A percentile compares a stretch with the other conserved stretches of the same genome.
Conservation (phyloP, 805 yeast species). For the Sugiyamaella valdiviana region DNA sequence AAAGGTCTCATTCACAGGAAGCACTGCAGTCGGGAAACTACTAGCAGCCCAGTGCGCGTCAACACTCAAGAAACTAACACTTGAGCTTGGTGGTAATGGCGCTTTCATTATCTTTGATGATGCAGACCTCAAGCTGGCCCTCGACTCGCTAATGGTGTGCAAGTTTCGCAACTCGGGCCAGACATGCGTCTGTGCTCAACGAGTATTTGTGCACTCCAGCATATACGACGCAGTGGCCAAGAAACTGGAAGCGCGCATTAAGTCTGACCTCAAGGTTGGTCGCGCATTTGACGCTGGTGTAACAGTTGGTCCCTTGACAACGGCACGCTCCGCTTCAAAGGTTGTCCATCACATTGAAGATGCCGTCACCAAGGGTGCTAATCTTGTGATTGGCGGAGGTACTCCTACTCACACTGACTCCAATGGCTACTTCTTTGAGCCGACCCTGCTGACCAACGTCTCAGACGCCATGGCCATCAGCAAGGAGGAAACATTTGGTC, state of each 20-base stretch:
- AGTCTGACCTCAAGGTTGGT: constrained; percentile 45
- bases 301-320: constrained; percentile 75
- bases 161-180: constrained; percentile 77
- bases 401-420: constrained; percentile 50
- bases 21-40: constrained; percentile 65
- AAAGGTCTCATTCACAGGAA: constrained; percentile 73
- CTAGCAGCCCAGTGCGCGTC: constrained; percentile 54
- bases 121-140: constrained; percentile 61
- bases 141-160: constrained; percentile 56
- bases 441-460: constrained; percentile 61
- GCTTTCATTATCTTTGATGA: constrained; percentile 72
- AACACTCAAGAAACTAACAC: constrained; percentile 61
- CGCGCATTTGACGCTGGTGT: constrained; percentile 51
- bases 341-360: constrained; percentile 59
- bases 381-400: constrained; percentile 55
- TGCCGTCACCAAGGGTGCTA: constrained; percentile 63
- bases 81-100: constrained; percentile 79
- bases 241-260: constrained; percentile 42
- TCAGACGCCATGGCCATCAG: constrained; percentile 51
- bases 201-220: constrained; percentile 57
- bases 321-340: constrained; percentile 53
- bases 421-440: constrained; percentile 47
- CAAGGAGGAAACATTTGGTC: constrained; percentile 77
- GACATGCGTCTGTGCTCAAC: constrained; percentile 75
- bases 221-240: constrained; percentile 58